phyloP scores from a whole-genome alignment of 345 rosid genomes.

The Geranium brycei region DNA sequence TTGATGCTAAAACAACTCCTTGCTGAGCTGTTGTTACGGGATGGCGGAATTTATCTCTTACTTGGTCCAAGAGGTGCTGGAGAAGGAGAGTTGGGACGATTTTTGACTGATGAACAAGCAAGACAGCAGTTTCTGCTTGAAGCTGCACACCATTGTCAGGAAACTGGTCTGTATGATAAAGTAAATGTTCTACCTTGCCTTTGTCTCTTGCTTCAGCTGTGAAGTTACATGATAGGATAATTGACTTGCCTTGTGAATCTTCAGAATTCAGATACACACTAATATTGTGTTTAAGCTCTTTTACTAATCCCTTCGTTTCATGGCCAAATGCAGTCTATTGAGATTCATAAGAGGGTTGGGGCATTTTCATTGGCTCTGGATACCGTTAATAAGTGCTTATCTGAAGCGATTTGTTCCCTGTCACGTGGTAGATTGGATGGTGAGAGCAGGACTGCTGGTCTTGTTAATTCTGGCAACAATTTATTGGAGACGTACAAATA shows the following conservation, averaged over 20 bases:
- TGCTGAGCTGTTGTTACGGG: slow-evolving; percentile 73
- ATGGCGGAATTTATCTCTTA: slow-evolving; percentile 66
- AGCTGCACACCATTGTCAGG: slow-evolving; percentile 79
- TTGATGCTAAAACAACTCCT: slow-evolving; percentile 86
- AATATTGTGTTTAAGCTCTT: background rate
- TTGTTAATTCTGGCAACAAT: slow-evolving; percentile 77
- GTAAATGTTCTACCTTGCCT: slow-evolving; percentile 26
- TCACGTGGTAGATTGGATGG: slow-evolving; percentile 85
- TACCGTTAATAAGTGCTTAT: slow-evolving; percentile 78
- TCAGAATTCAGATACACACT: background rate
- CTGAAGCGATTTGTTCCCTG: slow-evolving; percentile 75
- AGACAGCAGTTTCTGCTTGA: slow-evolving; percentile 80
- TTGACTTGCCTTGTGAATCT: background rate
- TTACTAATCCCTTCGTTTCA: background rate
- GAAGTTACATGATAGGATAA: too few species aligned
- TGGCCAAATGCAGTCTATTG: slow-evolving; percentile 47
- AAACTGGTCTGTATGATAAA: slow-evolving; percentile 83
- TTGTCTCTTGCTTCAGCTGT: too few species aligned
- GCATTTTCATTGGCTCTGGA: slow-evolving; percentile 86
- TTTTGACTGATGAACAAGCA: slow-evolving; percentile 43
- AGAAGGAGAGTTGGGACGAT: slow-evolving; percentile 74
- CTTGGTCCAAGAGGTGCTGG: slow-evolving; percentile 84
- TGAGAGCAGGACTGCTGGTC: slow-evolving; percentile 79
- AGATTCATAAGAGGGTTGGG: slow-evolving; percentile 82
- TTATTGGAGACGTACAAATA: slow-evolving; percentile 73